These are phyloP conservation scores for Dimargaris cristalligena DNA, from an alignment of 192 early-diverging fungal species.

Conservation along the genomic window DNA sequence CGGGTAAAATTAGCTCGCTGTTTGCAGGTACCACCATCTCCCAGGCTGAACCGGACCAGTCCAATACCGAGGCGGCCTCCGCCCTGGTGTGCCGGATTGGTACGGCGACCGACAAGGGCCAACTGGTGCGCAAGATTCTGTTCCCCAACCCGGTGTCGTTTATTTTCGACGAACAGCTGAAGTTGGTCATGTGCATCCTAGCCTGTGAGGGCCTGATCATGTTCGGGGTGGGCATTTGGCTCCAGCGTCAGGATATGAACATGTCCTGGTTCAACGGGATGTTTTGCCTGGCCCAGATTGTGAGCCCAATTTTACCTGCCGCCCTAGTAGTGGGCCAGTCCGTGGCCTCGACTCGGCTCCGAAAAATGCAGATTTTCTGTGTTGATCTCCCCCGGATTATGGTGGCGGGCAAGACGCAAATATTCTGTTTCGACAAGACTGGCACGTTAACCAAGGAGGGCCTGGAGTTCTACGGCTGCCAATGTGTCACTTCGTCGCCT, in stretches of 20 bases:
- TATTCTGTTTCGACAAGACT: constrained; percentile 58
- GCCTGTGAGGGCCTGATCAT: constrained; percentile 35
- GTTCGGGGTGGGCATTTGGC: constrained; percentile 26
- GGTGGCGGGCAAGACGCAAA: constrained; percentile 47
- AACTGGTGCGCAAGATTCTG: constrained; percentile 50
- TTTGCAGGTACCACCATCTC: constrained; percentile 40
- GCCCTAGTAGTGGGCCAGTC: constrained; percentile 52
- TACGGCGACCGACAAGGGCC: constrained; percentile 39
- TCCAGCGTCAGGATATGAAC: constrained; percentile 18
- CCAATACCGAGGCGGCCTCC: constrained; percentile 14
- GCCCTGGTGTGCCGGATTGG: constrained; percentile 43
- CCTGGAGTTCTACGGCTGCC: constrained; percentile 36
- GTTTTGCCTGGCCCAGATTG: constrained; percentile 46
- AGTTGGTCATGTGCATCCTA: constrained; percentile 42
- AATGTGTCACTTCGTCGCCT: constrained; percentile 11
- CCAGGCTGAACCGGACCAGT: constrained; percentile 24
- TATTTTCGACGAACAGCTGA: constrained; percentile 54
- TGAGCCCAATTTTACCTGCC: constrained; percentile 50
- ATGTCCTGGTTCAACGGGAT: constrained; percentile 50
- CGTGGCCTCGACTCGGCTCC: constrained; percentile 36
- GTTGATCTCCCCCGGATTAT: constrained; percentile 50
- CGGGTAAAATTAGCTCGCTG: constrained; percentile 31
- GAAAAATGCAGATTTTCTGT: constrained; percentile 41
- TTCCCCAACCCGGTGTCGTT: constrained; percentile 45
- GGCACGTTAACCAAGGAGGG: constrained; percentile 57